Evolutionary conservation across 2,329 filamentous ascomycete genomes (phyloP), one percentile per base, ranked within the genome.

Genomic region (Hypoxylon sp.): DNA sequence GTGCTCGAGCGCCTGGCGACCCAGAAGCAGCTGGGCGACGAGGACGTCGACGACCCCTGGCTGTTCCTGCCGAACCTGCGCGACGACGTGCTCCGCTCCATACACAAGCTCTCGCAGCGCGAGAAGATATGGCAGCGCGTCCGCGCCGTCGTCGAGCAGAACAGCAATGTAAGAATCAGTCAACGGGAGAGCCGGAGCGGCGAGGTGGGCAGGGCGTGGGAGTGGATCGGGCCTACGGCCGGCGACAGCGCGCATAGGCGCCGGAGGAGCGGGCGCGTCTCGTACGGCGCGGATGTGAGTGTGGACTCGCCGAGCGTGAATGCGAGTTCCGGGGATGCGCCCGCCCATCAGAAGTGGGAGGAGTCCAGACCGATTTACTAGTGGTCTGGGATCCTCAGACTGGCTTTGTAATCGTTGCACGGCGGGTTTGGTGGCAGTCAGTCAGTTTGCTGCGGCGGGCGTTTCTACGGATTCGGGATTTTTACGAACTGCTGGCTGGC

Each of bases 1-100:
- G 94, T 94, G 1, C 84, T 99, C 26, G 90, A 94, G 71, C 87
- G 92, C 47, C 85, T 99, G 15, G 90, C 91, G 10, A 88, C 86
- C 34, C 94, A 98, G 75, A 95, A 94, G 63, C 89, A 92, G 65
- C 79, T 94, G n/a, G 90, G 93, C 65, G 89, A 87, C 77, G 75
- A 88, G 75, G 76, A 84, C 76, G 63, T 89, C 53, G 86, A 88
- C 17, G 94, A 97, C 65, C 84, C 89, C 1, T 97, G 91, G 80
- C 86, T 99, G 65, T 92, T 93, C 73, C 86, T 97, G 70, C 92
- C 92, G 0, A 95, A 98, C 75, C 81, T 99, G 56, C 85, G 95
- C 62, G 95, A 99, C 73, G 94, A 98, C 73, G 90, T 99, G 2
- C 82, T 99, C 39, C 85, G 94, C 19, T 87, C 90, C 26, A 89